These are phyloP conservation scores for Nadsonia commutata DNA, from an alignment of 1,139 yeast genomes.

Conservation along the genomic window DNA sequence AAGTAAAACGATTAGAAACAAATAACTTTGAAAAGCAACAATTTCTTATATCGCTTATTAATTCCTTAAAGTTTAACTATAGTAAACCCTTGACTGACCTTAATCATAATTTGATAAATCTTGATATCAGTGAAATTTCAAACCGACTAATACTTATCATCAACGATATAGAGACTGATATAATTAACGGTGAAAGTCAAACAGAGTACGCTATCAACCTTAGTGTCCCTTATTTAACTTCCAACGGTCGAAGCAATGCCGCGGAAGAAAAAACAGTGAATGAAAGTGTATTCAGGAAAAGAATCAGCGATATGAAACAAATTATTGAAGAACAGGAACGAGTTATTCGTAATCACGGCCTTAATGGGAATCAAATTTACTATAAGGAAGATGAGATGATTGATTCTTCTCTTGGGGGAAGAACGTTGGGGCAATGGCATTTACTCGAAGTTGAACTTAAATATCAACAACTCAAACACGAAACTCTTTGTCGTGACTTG, in stretches of 20 bases:
- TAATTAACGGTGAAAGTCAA: neutral
- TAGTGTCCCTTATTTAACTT: neutral
- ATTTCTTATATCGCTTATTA: no score
- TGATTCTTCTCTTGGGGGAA: neutral
- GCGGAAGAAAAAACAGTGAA: neutral
- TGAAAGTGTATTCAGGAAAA: neutral
- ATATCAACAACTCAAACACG: no score
- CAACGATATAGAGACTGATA: neutral
- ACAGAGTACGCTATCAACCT: no score
- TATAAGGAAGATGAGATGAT: neutral
- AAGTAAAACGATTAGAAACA: no score
- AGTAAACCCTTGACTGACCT: neutral
- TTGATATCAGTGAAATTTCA: neutral
- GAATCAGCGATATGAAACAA: neutral
- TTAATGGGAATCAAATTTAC: neutral
- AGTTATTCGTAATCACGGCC: no score
- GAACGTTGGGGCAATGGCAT: neutral
- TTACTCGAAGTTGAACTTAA: neutral
- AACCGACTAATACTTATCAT: neutral
- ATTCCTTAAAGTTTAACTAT: no score
- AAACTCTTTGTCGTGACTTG: neutral
- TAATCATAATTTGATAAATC: neutral
- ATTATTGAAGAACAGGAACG: neutral
- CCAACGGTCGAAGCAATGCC: neutral
- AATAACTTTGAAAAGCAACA: no score